A percentile compares a stretch with the other conserved stretches of the same genome.
Evolutionary conservation across 176 grass and related monocot species (phyloP).

Genomic region (Ananas comosus): DNA sequence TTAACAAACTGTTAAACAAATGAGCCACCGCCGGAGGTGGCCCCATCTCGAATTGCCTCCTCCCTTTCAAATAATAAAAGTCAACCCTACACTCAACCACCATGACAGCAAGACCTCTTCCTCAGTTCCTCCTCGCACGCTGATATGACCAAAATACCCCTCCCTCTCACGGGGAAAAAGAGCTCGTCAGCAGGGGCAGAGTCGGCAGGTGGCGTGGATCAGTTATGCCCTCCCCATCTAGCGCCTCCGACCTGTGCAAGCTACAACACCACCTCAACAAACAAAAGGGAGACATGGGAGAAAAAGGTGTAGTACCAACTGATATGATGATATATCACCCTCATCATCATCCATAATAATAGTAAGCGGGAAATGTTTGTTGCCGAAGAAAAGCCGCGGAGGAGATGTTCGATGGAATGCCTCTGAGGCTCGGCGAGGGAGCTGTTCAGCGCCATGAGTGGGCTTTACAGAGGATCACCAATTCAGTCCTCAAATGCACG

Average conservation of each 20-base stretch:
- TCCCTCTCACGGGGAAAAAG: not conserved
- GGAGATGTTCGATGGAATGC: constrained; percentile 9
- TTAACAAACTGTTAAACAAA: constrained; percentile 34
- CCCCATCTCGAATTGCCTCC: not conserved
- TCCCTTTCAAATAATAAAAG: constrained; percentile 38
- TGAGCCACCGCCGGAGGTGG: not conserved
- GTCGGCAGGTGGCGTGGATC: constrained; percentile 3
- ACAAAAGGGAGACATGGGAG: constrained; percentile 28
- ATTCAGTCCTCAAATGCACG: constrained; percentile 84
- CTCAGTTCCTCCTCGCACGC: constrained; percentile 5
- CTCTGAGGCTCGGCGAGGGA: not conserved
- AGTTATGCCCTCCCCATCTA: constrained; percentile 68
- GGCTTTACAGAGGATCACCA: constrained; percentile 25
- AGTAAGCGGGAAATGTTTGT: no score
- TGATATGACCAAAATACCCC: constrained; percentile 44
- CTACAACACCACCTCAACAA: constrained; percentile 64
- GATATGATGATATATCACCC: no score
- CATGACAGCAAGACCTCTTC: constrained; percentile 55
- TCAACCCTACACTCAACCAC: constrained; percentile 61
- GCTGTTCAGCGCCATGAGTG: not conserved
- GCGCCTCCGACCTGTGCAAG: constrained; percentile 40
- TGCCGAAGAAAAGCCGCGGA: not conserved
- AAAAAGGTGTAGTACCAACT: constrained; percentile 5
- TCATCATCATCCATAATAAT: no score
- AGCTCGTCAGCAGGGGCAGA: no score